phyloP scores from a whole-genome alignment of 139 green algal genomes.

The Chlorella sp. region DNA sequence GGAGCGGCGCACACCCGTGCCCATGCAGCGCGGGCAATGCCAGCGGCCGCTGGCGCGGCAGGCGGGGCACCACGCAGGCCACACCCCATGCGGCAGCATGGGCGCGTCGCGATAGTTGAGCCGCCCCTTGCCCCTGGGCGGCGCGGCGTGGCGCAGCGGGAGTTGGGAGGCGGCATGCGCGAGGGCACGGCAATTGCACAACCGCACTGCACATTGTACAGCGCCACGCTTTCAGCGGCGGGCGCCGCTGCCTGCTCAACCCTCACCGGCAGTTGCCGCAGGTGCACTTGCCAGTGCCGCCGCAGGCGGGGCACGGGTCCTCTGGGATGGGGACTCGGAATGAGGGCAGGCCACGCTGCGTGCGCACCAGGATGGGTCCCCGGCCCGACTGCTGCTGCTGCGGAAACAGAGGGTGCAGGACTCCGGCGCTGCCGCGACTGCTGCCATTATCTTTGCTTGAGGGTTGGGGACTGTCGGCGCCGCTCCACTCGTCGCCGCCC shows the following conservation, averaged over 20 bases:
- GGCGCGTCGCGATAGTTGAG: conserved; percentile 28
- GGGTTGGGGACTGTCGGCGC: too few relatives aligned
- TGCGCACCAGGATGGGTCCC: conserved; percentile 29
- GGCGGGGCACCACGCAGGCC: conserved; percentile 42
- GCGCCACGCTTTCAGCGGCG: too few relatives aligned
- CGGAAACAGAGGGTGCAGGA: conserved; percentile 23
- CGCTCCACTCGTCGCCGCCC: too few relatives aligned
- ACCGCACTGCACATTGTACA: neutral
- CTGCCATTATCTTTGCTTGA: too few relatives aligned
- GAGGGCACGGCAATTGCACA: too few relatives aligned
- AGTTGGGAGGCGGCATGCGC: too few relatives aligned
- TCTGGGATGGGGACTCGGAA: conserved; percentile 1
- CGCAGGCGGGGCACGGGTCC: conserved; percentile 30
- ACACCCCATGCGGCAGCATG: conserved; percentile 42
- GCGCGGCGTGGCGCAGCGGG: too few relatives aligned
- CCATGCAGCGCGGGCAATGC: conserved; percentile 37
- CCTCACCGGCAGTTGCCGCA: conserved; percentile 38
- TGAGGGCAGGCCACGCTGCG: conserved; percentile 13
- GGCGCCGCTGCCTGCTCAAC: too few relatives aligned
- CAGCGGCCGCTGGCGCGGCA: conserved; percentile 35
- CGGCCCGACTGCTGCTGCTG: neutral
- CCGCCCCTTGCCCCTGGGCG: conserved; percentile 41
- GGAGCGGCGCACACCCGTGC: conserved; percentile 37
- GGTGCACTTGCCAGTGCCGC: conserved; percentile 25
- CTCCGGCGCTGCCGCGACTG: neutral